A percentile compares a stretch with the other conserved stretches of the same genome.
Conservation (phyloP, 208 protist genomes). For the Wallacemonas rigidus region DNA sequence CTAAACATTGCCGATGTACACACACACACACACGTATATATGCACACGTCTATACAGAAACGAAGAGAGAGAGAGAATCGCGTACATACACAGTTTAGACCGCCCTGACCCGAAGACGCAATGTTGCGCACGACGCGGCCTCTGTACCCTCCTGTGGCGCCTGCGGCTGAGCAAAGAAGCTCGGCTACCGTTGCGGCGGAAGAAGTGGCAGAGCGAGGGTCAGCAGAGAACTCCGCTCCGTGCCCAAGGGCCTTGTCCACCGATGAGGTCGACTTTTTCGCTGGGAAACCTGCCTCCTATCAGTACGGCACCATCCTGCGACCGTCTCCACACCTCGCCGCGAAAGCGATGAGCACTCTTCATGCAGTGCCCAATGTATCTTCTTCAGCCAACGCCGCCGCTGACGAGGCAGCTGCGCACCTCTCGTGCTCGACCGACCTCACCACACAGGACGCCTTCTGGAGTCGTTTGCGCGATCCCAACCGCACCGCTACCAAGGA, state of each 20-base stretch:
- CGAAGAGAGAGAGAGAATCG: not conserved
- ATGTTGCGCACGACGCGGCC: constrained; percentile 9
- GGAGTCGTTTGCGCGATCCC: not conserved
- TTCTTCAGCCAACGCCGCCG: not conserved
- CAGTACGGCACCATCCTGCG: constrained; percentile 11
- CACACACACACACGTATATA: constrained; percentile 3
- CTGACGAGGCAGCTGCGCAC: not conserved
- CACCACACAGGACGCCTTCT: not conserved
- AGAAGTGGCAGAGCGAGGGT: no score
- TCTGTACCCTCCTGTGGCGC: not conserved
- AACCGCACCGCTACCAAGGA: not conserved
- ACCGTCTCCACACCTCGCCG: not conserved
- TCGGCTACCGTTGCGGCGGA: no score
- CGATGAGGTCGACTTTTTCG: constrained; percentile 6
- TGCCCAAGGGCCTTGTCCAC: no score
- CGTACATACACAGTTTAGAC: not conserved
- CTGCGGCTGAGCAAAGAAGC: no score
- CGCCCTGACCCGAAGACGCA: not conserved
- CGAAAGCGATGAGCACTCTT: not conserved
- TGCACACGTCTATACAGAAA: not conserved
- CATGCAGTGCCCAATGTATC: not conserved
- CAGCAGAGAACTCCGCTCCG: no score
- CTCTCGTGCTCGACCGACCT: constrained; percentile 1
- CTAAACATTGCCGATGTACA: not conserved
- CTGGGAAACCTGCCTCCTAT: not conserved